phyloP scores from a whole-genome alignment of 768 basidiomycete species.

The Suillus subluteus region DNA sequence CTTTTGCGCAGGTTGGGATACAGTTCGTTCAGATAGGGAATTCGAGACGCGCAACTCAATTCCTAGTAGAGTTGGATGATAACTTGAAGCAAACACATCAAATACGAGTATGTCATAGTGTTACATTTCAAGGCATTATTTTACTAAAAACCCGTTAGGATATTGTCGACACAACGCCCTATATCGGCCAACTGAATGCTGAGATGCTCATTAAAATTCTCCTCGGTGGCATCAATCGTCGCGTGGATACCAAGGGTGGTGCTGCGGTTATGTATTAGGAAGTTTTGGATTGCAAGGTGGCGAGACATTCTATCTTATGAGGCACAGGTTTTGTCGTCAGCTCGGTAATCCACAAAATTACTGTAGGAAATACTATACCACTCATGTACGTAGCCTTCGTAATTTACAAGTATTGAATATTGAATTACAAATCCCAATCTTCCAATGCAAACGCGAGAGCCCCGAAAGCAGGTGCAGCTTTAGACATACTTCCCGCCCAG shows the following conservation, averaged over 20 bases:
- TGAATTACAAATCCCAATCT: constrained; percentile 65
- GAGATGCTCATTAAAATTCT: constrained; percentile 63
- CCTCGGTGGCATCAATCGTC: constrained; percentile 67
- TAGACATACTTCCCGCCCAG: constrained; percentile 62
- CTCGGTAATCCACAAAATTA: not conserved
- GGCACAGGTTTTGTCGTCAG: not conserved
- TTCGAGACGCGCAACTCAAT: constrained; percentile 42
- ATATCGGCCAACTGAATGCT: constrained; percentile 44
- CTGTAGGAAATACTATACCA: not conserved
- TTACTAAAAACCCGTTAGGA: constrained; percentile 42
- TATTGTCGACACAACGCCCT: constrained; percentile 74
- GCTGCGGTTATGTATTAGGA: constrained; percentile 24
- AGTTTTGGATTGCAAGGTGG: not conserved
- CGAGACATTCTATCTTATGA: not conserved
- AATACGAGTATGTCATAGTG: constrained; percentile 44
- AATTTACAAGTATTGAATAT: not conserved
- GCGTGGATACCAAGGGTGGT: constrained; percentile 43
- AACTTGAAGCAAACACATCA: constrained; percentile 44
- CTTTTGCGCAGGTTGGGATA: constrained; percentile 54
- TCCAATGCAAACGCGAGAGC: constrained; percentile 77
- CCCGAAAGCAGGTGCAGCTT: constrained; percentile 65
- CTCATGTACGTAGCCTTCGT: not conserved
- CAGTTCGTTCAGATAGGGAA: constrained; percentile 77
- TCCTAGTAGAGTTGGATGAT: constrained; percentile 59
- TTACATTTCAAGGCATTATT: not conserved